A percentile compares a stretch with the other conserved stretches of the same genome.
Evolutionary conservation across 2,329 filamentous ascomycete genomes (phyloP).

Genomic region (Aspergillus tubingensis): DNA sequence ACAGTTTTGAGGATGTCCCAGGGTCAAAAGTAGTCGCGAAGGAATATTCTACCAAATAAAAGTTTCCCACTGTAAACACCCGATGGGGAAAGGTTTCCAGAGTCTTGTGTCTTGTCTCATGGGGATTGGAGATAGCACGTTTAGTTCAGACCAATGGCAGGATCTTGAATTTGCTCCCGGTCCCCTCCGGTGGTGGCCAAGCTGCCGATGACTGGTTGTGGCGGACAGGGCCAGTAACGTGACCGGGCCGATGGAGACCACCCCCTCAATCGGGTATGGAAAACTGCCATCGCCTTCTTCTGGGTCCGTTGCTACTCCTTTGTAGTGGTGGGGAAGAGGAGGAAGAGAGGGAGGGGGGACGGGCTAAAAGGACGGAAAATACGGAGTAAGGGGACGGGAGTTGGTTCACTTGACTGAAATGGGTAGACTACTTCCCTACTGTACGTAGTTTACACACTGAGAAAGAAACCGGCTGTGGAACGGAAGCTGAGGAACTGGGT

Average conservation of each 20-base stretch:
- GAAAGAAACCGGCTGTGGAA: not conserved
- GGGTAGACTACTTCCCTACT: too few species aligned
- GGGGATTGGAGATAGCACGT: not conserved
- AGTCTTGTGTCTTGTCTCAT: not conserved
- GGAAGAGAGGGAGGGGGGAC: not conserved
- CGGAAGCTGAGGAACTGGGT: constrained; percentile 4
- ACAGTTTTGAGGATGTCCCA: not conserved
- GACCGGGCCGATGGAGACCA: constrained; percentile 27
- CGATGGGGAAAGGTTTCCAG: not conserved
- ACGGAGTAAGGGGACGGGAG: not conserved
- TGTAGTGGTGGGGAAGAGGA: not conserved
- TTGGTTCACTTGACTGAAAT: too few species aligned
- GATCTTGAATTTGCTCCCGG: constrained; percentile 7
- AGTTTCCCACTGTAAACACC: too few species aligned
- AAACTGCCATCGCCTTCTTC: not conserved
- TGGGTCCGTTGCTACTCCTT: not conserved
- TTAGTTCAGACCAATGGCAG: constrained; percentile 5
- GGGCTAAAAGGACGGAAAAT: not conserved
- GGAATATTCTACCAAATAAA: too few species aligned
- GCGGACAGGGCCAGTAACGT: constrained; percentile 25
- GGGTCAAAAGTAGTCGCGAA: too few species aligned
- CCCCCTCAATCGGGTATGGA: constrained; percentile 10
- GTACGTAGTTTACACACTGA: too few species aligned
- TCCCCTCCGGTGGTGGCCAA: constrained; percentile 4
- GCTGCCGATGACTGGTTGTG: constrained; percentile 9